Conservation (phyloP, 2,329 filamentous ascomycete species). For the Davidsoniella eucalypti region DNA sequence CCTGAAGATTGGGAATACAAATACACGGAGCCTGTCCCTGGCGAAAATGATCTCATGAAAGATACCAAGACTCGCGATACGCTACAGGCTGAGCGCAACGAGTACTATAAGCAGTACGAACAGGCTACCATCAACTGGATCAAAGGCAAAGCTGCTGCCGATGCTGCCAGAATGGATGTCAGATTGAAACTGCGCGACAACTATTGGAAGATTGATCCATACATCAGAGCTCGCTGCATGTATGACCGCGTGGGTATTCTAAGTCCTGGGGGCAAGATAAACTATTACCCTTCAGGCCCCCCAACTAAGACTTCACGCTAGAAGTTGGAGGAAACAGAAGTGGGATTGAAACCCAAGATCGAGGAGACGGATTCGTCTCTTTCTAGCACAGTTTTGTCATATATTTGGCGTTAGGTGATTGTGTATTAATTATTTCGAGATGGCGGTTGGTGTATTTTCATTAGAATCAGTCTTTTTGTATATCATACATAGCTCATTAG, state of each 20-base stretch:
- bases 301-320: background rate
- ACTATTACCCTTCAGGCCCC: conserved; percentile 42
- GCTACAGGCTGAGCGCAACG: conserved; percentile 45
- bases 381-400: background rate
- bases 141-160: conserved; percentile 28
- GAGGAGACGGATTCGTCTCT: background rate
- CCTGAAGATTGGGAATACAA: conserved; percentile 70
- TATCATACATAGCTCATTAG: background rate
- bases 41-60: conserved; percentile 64
- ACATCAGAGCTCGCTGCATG: conserved; percentile 62
- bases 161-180: conserved; percentile 42
- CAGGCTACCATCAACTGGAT: conserved; percentile 63
- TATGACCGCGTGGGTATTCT: conserved; percentile 74
- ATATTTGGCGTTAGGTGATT: conserved; percentile 1
- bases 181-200: conserved; percentile 49
- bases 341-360: background rate
- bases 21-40: conserved; percentile 58
- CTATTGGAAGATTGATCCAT: conserved; percentile 86
- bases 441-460: background rate
- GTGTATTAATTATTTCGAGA: background rate
- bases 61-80: conserved; percentile 44
- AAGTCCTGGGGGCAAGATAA: conserved; percentile 45
- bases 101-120: conserved; percentile 59
- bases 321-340: background rate
- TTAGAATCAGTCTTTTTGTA: background rate